Evolutionary conservation across 2,329 filamentous ascomycete species (phyloP).

Genomic region (Myriangium duriaei): DNA sequence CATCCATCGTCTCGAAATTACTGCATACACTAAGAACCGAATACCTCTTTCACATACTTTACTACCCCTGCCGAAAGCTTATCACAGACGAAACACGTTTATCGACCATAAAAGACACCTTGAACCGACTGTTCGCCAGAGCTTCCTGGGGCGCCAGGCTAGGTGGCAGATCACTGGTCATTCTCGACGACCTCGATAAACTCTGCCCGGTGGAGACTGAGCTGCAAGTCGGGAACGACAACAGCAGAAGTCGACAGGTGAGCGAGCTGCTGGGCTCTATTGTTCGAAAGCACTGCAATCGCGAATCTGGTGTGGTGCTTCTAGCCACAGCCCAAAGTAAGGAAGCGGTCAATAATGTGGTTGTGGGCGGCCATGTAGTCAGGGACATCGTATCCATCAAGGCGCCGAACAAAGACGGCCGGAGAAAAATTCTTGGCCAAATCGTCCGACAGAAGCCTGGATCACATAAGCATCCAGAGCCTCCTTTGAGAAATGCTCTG

Average conservation of each 20-base stretch:
- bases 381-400: conserved; percentile 82
- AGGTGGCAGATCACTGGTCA: conserved; percentile 69
- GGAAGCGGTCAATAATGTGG: conserved; percentile 78
- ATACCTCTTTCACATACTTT: conserved; percentile 67
- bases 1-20: conserved; percentile 62
- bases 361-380: conserved; percentile 84
- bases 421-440: conserved; percentile 70
- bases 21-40: conserved; percentile 61
- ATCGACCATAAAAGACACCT: conserved; percentile 78
- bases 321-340: conserved; percentile 88
- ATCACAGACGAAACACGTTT: conserved; percentile 85
- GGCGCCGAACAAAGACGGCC: conserved; percentile 82
- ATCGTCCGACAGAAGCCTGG: conserved; percentile 45
- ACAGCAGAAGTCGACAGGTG: conserved; percentile 80
- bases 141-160: conserved; percentile 85
- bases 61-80: conserved; percentile 75
- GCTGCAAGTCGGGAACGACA: conserved; percentile 84
- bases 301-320: conserved; percentile 69
- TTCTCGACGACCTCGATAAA: conserved; percentile 87
- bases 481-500: conserved; percentile 5
- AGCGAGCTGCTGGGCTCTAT: conserved; percentile 79
- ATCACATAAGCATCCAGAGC: conserved; percentile 1
- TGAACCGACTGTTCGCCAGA: conserved; percentile 72
- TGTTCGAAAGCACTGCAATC: conserved; percentile 70
- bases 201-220: conserved; percentile 90